A percentile compares a stretch with the other conserved stretches of the same genome.
These are phyloP conservation scores for Antitrichia curtipendula DNA, from an alignment of 225 moss, liverwort and hornwort species.

Conservation along the genomic window DNA sequence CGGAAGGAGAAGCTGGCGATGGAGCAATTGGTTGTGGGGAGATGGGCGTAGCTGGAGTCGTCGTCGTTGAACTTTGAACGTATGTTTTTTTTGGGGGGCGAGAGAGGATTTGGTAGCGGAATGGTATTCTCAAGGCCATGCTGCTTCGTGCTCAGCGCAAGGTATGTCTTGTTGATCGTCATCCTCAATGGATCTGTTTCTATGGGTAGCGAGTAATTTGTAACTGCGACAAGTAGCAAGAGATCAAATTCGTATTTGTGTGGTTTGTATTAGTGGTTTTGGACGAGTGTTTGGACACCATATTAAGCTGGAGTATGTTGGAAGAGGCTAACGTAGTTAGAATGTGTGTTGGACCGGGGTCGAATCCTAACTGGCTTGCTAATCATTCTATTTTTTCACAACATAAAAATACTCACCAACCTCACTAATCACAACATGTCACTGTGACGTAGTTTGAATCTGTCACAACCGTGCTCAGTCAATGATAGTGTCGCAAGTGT, in stretches of 20 bases:
- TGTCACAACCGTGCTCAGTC: neutral
- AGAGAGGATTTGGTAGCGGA: neutral
- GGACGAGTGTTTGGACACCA: neutral
- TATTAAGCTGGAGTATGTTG: neutral
- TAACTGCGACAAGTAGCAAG: neutral
- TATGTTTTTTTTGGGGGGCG: neutral
- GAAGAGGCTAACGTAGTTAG: neutral
- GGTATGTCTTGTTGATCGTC: neutral
- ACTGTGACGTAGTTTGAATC: neutral
- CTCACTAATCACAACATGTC: neutral
- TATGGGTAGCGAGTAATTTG: neutral
- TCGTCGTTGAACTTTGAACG: neutral
- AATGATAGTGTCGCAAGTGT: neutral
- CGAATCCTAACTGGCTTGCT: neutral
- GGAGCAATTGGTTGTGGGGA: neutral
- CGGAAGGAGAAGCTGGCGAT: neutral
- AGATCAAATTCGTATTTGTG: neutral
- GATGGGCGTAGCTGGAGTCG: neutral
- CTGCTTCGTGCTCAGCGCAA: constrained; percentile 1
- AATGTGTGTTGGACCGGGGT: neutral
- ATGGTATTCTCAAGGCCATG: constrained; percentile 13
- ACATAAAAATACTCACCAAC: neutral
- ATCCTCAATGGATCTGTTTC: neutral
- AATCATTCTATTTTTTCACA: neutral
- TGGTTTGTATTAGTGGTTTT: neutral